Base-by-base conservation (phyloP, 345 rosid species). In the Theobroma cacao region DNA sequence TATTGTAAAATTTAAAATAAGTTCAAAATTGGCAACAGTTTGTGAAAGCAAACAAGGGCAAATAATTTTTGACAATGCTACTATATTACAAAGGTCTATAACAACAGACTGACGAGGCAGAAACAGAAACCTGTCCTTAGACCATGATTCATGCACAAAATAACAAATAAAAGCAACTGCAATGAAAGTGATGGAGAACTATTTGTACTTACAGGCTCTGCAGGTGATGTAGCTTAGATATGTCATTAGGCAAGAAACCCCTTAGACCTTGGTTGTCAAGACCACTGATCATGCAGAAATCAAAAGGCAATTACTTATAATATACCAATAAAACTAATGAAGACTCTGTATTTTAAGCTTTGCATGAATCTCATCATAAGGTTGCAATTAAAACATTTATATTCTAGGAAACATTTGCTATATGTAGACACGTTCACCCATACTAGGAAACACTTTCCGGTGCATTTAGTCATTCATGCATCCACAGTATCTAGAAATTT, bases 221-320 rank as follows among this genome's bases (percentile, higher is more conserved):
- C 59, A 97, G 93, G 86, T 91, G 92, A 63, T 52, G 86, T 58
- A 97, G 87, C 74, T 81, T 86, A 73, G 94, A 91, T 77, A 97
- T 87, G 82, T 87, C 97, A 45, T 77, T 83, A 28, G 96, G 96
- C 85, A 97, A 80, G 86, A 78, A 90, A 77, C 99, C 98, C 85
- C 89, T 89, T 79, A 94, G 84, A 70, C 93, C 98, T 84, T 97
- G 98, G 82, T 86, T 97, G 86, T 84, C 91, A 82, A 97, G 98
- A 79, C 80, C 93, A 79, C 99, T 97, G 89, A 79, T 41, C 80
- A 78, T 31, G 59, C 70, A 80, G 58, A 80, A 81, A 28, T 70
- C 30, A 52, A 58, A 75, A 31, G 12, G 36, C 12, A 59, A 48
- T 69, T 78, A 78, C 52, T 58, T 67, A 50, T 65, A 38, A 43